Evolutionary conservation across 2,329 filamentous ascomycete species (phyloP).

Genomic region (Coniella vitis): DNA sequence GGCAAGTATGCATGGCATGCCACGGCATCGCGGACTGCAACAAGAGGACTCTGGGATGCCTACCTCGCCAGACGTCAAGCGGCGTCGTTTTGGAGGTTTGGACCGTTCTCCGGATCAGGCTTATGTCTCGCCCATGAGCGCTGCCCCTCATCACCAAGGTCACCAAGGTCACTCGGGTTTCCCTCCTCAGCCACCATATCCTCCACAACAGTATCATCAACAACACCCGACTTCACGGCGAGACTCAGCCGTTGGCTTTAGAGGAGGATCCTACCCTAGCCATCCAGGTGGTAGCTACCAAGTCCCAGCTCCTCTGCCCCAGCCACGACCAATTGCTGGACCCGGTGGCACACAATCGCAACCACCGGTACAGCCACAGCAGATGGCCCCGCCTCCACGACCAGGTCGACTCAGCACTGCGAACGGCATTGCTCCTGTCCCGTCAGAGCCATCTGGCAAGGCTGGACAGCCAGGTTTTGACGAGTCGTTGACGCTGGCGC

Average conservation of each 20-base stretch:
- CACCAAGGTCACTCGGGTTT: neutral
- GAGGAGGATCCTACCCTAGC: neutral
- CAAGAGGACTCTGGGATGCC: slow-evolving; percentile 22
- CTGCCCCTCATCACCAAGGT: slow-evolving; percentile 4
- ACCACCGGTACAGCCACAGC: slow-evolving; percentile 1
- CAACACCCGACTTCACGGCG: slow-evolving; percentile 10
- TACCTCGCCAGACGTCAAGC: slow-evolving; percentile 30
- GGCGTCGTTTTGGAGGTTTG: slow-evolving; percentile 26
- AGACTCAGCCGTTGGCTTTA: slow-evolving; percentile 10
- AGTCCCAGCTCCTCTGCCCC: slow-evolving; percentile 7
- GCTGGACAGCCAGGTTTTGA: slow-evolving; percentile 40
- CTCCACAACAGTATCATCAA: slow-evolving; percentile 4
- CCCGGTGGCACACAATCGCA: neutral
- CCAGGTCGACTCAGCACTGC: slow-evolving; percentile 30
- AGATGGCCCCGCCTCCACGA: slow-evolving; percentile 49
- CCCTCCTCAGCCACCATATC: neutral
- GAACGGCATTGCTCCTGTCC: slow-evolving; percentile 24
- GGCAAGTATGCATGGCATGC: slow-evolving; percentile 2
- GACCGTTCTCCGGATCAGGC: slow-evolving; percentile 19
- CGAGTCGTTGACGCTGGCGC: slow-evolving; percentile 47
- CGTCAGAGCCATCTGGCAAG: slow-evolving; percentile 20
- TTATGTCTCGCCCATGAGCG: neutral
- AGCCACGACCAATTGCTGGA: slow-evolving; percentile 7
- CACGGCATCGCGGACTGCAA: slow-evolving; percentile 5
- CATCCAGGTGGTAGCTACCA: slow-evolving; percentile 19